Evolutionary conservation across 2,329 filamentous ascomycete species (phyloP), one percentile per base, ranked within the genome.

Genomic region (Sarocladiaceae sp.): DNA sequence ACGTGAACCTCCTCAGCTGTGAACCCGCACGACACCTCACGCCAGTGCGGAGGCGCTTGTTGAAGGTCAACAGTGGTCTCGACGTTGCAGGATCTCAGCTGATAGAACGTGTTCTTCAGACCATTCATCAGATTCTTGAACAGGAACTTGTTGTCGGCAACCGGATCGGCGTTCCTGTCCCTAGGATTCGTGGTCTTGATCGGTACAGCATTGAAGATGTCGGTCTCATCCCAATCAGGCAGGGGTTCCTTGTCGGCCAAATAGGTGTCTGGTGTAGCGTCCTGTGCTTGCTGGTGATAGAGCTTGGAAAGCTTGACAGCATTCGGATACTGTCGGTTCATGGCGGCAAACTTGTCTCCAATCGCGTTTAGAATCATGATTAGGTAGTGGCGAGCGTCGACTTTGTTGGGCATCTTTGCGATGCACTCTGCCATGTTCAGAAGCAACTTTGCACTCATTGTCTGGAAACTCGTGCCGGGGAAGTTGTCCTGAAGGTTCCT

Each of bases 381-480:
- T 49, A 98, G 70, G 61, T 95, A 95, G 61, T 97, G 90, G 5
- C 94, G 83, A 19, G 93, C 93, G 61, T 98, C 91, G 33, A 85
- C 81, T 67, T 97, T 98, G 60, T 95, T 88, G 16, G 85, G 84
- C 54, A 98, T 77, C 62, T 91, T 95, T 1, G 90, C 88, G 58
- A 98, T 99, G 61, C 88, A 95, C 57, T 98, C 94, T 0, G 91
- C 93, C 88, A 99, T 94, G 61, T 98, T 99, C 11, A 98, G 72
- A 1, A 99, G 72, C 3, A 99, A 72, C 63, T 97, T 98, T 0
- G 93, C 94, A 55, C 93, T 97, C 93, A 99, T 99, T 0, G 93
- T 98, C 64, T 98, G 94, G 59, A 98, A 98, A 63, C 91, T 98
- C 0, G 94, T 97, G 7, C 94, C 94, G 0, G 93, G 94, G 50